A percentile compares a stretch with the other conserved stretches of the same genome.
Evolutionary conservation across 2,329 filamentous ascomycete genomes (phyloP).

Genomic region (Pseudogymnoascus pannorum): DNA sequence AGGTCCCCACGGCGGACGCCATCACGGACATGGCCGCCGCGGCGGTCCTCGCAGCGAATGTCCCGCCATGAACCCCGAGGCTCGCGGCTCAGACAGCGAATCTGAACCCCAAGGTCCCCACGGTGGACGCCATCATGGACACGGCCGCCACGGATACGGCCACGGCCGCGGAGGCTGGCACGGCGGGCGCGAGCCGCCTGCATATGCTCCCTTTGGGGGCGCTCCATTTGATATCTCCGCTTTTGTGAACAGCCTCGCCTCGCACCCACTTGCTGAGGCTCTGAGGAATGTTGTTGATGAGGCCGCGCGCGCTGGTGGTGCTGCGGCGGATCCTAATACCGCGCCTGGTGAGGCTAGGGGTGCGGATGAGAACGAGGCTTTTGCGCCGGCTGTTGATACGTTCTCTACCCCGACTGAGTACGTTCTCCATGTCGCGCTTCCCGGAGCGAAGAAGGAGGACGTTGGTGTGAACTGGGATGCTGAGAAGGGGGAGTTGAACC

Average conservation of each 20-base stretch:
- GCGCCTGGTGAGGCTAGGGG: constrained; percentile 10
- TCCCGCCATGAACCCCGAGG: neutral
- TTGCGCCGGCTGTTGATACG: constrained; percentile 63
- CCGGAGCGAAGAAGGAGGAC: constrained; percentile 73
- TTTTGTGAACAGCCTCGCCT: constrained; percentile 21
- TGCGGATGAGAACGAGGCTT: constrained; percentile 34
- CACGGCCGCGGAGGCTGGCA: constrained; percentile 8
- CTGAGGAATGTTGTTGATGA: constrained; percentile 22
- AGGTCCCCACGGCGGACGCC: neutral
- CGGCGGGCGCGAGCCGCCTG: constrained; percentile 17
- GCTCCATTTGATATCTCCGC: constrained; percentile 23
- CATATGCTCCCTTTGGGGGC: constrained; percentile 19
- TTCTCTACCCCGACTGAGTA: constrained; percentile 62
- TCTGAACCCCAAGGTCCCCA: neutral
- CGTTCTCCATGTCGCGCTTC: constrained; percentile 65
- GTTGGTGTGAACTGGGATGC: constrained; percentile 69
- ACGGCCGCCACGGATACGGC: neutral
- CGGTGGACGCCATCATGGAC: neutral
- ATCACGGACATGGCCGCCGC: neutral
- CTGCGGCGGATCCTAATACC: constrained; percentile 20
- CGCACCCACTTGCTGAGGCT: constrained; percentile 25
- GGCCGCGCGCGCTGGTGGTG: constrained; percentile 14
- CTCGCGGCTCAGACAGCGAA: neutral
- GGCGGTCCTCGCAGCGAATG: neutral
- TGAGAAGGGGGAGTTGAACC: constrained; percentile 55